These are phyloP conservation scores for Aspergillus glaucus DNA, from an alignment of 2,329 filamentous ascomycete species.

Conservation along the genomic window DNA sequence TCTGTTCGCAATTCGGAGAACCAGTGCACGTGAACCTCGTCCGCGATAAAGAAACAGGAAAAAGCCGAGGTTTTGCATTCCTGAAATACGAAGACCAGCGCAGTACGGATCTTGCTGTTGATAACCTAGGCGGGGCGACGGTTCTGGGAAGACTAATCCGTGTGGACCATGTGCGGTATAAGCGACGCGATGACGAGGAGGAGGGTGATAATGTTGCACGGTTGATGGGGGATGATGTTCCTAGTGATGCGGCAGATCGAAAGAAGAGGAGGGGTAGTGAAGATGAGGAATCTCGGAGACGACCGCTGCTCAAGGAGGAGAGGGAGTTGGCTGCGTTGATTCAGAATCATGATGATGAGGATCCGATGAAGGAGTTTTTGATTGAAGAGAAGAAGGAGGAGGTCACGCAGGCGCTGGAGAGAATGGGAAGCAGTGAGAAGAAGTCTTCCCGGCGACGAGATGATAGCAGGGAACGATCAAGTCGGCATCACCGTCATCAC, in stretches of 20 bases:
- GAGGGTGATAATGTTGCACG: slow-evolving; percentile 45
- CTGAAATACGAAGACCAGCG: slow-evolving; percentile 98
- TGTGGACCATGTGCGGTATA: slow-evolving; percentile 92
- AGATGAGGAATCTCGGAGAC: slow-evolving; percentile 33
- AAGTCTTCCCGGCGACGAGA: slow-evolving; percentile 28
- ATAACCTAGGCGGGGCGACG: slow-evolving; percentile 84
- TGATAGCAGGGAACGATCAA: slow-evolving; percentile 33
- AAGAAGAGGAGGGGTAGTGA: slow-evolving; percentile 29
- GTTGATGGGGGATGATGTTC: slow-evolving; percentile 43
- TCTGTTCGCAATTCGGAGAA: slow-evolving; percentile 96
- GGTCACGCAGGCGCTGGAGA: slow-evolving; percentile 63
- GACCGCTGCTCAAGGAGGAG: slow-evolving; percentile 73
- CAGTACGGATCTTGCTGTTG: slow-evolving; percentile 90
- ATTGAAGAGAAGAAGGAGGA: slow-evolving; percentile 89
- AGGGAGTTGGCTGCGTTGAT: slow-evolving; percentile 69
- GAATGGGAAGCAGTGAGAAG: slow-evolving; percentile 47
- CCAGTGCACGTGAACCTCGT: slow-evolving; percentile 87
- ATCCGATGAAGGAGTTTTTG: slow-evolving; percentile 92
- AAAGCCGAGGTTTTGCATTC: slow-evolving; percentile 90
- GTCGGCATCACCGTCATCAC: slow-evolving; percentile 40
- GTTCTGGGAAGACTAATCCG: slow-evolving; percentile 73
- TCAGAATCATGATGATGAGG: slow-evolving; percentile 81
- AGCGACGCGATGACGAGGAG: slow-evolving; percentile 67
- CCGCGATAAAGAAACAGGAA: slow-evolving; percentile 93
- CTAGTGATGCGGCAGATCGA: slow-evolving; percentile 32